phyloP scores from a whole-genome alignment of 139 green algal species.

The Coccomyxa sp. region DNA sequence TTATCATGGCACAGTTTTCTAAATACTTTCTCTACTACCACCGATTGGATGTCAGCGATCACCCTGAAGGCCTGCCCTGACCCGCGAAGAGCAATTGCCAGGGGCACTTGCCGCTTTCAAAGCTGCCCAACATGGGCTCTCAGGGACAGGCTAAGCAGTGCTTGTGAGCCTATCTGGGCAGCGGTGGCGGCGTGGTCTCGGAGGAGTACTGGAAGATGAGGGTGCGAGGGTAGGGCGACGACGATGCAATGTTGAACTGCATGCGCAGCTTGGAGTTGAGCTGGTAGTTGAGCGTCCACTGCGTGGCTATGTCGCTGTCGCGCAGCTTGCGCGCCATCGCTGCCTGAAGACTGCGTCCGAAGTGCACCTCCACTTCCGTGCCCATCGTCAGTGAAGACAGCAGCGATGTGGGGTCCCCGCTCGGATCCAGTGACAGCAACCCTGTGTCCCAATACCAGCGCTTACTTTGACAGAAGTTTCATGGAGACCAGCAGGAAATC shows the following conservation, averaged over 20 bases:
- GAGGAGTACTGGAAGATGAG: conserved; percentile 81
- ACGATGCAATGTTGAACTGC: conserved; percentile 69
- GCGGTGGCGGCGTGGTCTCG: conserved; percentile 21
- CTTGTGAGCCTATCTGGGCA: background rate
- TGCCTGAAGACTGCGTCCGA: conserved; percentile 60
- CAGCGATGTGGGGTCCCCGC: conserved; percentile 30
- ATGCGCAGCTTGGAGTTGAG: conserved; percentile 75
- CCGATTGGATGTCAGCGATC: no score
- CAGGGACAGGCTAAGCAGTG: no score
- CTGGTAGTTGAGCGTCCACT: conserved; percentile 82
- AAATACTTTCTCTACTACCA: no score
- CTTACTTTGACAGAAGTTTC: no score
- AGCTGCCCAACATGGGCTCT: no score
- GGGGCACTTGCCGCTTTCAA: no score
- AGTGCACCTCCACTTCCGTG: conserved; percentile 91
- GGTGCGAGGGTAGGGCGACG: conserved; percentile 50
- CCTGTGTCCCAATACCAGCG: conserved; percentile 2
- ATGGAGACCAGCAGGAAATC: no score
- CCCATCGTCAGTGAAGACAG: conserved; percentile 59
- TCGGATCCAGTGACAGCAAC: conserved; percentile 58
- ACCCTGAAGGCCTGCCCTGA: no score
- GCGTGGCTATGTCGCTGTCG: conserved; percentile 65
- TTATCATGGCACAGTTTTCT: no score
- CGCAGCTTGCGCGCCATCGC: conserved; percentile 74
- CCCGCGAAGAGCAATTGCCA: no score